Evolutionary conservation across 1,284 basidiomycete species (phyloP), one percentile per base, ranked within the genome.

Genomic region (Ceratobasidium sp.): DNA sequence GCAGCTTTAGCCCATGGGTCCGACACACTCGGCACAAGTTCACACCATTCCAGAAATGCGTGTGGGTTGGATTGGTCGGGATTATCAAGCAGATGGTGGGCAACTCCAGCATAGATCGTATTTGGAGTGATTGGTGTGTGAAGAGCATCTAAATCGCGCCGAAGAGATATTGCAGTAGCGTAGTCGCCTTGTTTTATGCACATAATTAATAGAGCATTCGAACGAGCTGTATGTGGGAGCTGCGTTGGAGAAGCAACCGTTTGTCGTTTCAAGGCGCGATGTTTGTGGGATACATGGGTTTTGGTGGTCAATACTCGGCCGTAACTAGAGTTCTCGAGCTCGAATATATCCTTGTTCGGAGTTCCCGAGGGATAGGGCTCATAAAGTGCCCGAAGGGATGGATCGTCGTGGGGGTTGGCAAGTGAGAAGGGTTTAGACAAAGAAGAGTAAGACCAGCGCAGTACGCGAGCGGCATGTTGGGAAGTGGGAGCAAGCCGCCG

Each of bases 91-190:
- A 68, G 37, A 24, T 68, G 37, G 7, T 68, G 19, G 8, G 65
- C 65, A 13, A 68, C 65, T 29, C 24, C 24, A 9, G 65, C 49
- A 22, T 68, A 68, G 13, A 37, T 41, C 13, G 13, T 11, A 7
- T 34, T 31, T 24, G 49, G 49, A 19, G 51, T 54, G 19, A 68
- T 68, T 16, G 65, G 49, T 3, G 65, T 68, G 43, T 68, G 65
- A 54, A 68, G 65, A 53, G 65, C 65, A n/a, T 68, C 49, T n/a
- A 68, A 34, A 37, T 68, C 65, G 29, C 51, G 49, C 19, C 51
- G 65, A 9, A 68, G 65, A 31, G 65, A 49, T 34, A 54, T 68
- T 41, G 65, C 65, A 22, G 49, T 51, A 41, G 65, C 49, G 51
- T 39, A 54, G 37, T 68, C 65, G 9, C 51, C 51, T n/a, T 54